Base-by-base conservation (phyloP, 73 alveolate species). In the Paramecium sexaurelia region DNA sequence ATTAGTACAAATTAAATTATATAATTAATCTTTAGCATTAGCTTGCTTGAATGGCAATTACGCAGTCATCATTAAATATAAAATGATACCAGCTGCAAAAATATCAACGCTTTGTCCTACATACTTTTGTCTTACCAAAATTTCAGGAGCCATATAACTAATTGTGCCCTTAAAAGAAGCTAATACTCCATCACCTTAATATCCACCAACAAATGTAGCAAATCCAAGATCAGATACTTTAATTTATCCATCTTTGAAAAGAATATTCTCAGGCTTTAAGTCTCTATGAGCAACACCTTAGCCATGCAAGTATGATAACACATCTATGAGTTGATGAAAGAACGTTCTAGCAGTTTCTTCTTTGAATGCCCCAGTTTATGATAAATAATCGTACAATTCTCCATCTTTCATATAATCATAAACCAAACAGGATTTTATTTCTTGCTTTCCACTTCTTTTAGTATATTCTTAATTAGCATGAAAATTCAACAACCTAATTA, bases 211-310 rank as follows among this genome's bases (percentile, higher is more conserved):
- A 40, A 68, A 33, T 36, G 91, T 87, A 68, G 92, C 66, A 69
- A 87, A 95, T n/a, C 98, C 98, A 37, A 95, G 90, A 93, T 95
- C 98, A 17, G 96, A 94, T 66, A 95, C 92, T 85, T 95, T 95
- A 20, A 95, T 84, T 5, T 91, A 15, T 20, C 95, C 95, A 57
- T 87, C 94, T 73, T 91, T 93, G 71, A 95, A 85, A 45, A 95
- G 66, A 29, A 93, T 73, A 78, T 95, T 95, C 92, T 95, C 98
- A 7, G 96, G 96, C 56, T 95, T 95, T 33, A 95, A 86, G 94
- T 95, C 98, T 68, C 98, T 61, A 83, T 95, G 98, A 67, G 95
- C 92, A 32, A 95, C 85, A 36, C 92, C 85, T 83, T 91, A 69
- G 11, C 91, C 55, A 91, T 95, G 98, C 13, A 92, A 66, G 94